These are phyloP conservation scores for Oryza glaberrima DNA, from an alignment of 176 grass and related monocot species.

Conservation along the genomic window DNA sequence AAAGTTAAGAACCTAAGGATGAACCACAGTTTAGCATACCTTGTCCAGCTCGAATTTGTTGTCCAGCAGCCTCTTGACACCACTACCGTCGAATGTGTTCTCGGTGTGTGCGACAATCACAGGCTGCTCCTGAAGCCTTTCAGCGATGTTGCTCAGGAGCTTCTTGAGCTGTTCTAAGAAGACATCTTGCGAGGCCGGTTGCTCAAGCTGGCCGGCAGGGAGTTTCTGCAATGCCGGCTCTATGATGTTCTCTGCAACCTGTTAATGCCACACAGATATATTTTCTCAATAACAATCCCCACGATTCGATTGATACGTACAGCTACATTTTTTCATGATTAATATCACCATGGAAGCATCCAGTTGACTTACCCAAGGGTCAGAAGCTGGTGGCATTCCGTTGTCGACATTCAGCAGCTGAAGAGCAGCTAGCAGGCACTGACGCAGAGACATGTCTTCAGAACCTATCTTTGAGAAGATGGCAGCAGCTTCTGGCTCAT, in stretches of 20 bases:
- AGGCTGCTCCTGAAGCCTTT: constrained; percentile 67
- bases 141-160: constrained; percentile 42
- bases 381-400: constrained; percentile 80
- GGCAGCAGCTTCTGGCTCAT: constrained; percentile 56
- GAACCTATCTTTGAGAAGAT: constrained; percentile 55
- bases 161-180: constrained; percentile 66
- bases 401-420: constrained; percentile 68
- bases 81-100: constrained; percentile 74
- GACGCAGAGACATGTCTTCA: constrained; percentile 43
- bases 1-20: too few relatives aligned
- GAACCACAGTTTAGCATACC: constrained; percentile 38
- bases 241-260: constrained; percentile 61
- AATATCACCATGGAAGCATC: not conserved
- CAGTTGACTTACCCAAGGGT: constrained; percentile 64
- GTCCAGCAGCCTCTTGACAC: constrained; percentile 67
- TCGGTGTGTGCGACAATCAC: constrained; percentile 91
- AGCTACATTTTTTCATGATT: not conserved
- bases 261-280: not conserved
- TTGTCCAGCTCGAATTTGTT: constrained; percentile 83
- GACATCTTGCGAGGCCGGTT: constrained; percentile 49
- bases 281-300: not conserved
- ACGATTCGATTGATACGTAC: not conserved
- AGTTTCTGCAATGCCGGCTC: constrained; percentile 62
- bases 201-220: constrained; percentile 44
- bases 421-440: constrained; percentile 55